Conservation (phyloP, 1,284 basidiomycete genomes). For the Puccinia sorghi region DNA sequence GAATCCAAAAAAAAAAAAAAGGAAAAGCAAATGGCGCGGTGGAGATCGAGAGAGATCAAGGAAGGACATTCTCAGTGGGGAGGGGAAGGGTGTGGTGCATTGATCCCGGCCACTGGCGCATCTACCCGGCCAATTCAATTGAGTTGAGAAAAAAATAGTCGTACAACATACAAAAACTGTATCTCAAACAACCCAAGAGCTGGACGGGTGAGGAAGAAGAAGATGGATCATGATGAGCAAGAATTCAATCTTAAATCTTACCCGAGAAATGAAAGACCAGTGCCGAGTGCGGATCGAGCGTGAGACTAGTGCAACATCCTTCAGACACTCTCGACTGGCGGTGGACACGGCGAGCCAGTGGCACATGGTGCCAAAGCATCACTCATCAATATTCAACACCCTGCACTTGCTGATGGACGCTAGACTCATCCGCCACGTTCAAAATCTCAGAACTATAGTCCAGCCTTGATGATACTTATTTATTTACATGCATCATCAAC, state of each 20-base stretch:
- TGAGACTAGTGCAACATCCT: constrained; percentile 22
- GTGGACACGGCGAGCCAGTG: background rate
- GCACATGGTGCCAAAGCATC: constrained; percentile 29
- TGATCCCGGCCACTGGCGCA: constrained; percentile 6
- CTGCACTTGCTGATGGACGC: constrained; percentile 8
- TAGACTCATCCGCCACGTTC: background rate
- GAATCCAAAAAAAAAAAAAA: too few species aligned
- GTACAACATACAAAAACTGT: background rate
- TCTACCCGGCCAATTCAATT: constrained; percentile 26
- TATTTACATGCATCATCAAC: background rate
- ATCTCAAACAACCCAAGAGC: constrained; percentile 15
- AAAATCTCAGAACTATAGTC: background rate
- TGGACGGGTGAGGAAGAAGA: constrained; percentile 17
- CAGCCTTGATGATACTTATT: background rate
- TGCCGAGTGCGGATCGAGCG: background rate
- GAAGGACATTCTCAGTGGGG: constrained; percentile 9
- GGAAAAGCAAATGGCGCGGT: constrained; percentile 1
- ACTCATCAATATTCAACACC: constrained; percentile 22
- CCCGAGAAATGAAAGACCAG: constrained; percentile 1
- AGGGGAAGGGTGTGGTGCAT: background rate
- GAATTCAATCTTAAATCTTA: constrained; percentile 30
- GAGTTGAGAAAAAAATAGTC: constrained; percentile 20
- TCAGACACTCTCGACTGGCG: background rate
- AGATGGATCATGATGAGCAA: constrained; percentile 23
- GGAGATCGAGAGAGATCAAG: constrained; percentile 9